Evolutionary conservation across 805 yeast genomes (phyloP).

Genomic region (Debaryomyces maramus): DNA sequence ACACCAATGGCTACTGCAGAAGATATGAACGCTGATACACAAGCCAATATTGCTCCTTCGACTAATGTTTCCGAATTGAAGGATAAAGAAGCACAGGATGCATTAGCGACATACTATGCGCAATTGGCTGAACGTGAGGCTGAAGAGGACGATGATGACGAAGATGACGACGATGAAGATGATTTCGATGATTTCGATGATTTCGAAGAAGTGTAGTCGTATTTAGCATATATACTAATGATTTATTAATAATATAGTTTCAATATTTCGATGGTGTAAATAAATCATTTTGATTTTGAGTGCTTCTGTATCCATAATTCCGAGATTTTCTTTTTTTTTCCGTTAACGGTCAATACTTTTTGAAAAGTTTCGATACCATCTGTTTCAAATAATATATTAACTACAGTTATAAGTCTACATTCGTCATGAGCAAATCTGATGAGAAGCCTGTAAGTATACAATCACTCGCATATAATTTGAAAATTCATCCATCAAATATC

Average conservation of each 20-base stretch:
- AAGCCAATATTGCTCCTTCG: constrained; percentile 16
- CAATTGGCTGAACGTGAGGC: constrained; percentile 70
- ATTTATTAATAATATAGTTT: no score
- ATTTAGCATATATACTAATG: neutral
- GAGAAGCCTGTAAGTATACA: neutral
- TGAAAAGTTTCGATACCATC: neutral
- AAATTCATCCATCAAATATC: no score
- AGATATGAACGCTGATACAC: constrained; percentile 11
- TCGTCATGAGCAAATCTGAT: neutral
- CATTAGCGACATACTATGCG: constrained; percentile 66
- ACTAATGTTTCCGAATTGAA: constrained; percentile 40
- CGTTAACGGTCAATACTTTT: constrained; percentile 1
- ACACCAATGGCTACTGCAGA: constrained; percentile 10
- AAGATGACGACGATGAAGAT: constrained; percentile 37
- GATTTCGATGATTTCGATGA: constrained; percentile 37
- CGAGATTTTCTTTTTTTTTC: constrained; percentile 1
- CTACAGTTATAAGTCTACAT: neutral
- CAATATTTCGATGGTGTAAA: no score
- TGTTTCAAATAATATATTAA: neutral
- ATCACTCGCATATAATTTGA: no score
- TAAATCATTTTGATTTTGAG: no score
- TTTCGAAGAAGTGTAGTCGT: constrained; percentile 23
- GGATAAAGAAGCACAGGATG: constrained; percentile 70
- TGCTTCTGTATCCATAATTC: no score
- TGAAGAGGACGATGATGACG: constrained; percentile 58